Percentiles rank a stretch among this genome's conserved stretches.
phyloP scores from a whole-genome alignment of 202 grass and related monocot species.

The Dendrocalamus latiflorus region DNA sequence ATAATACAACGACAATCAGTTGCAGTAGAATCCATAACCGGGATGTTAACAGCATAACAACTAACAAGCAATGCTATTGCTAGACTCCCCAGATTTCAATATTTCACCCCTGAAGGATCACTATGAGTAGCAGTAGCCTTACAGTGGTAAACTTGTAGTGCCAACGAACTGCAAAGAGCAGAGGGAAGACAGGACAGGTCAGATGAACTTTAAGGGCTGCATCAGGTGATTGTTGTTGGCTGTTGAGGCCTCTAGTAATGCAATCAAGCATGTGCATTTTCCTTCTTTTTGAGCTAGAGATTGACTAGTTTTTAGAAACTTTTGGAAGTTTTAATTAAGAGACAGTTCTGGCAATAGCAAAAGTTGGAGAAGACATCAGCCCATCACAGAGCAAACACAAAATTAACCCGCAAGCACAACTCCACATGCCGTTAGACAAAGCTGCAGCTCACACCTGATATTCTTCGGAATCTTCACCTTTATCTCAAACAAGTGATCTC shows the following conservation, averaged over 20 bases:
- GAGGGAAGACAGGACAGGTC: background rate
- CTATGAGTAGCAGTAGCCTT: background rate
- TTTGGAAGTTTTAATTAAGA: background rate
- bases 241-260: background rate
- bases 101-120: background rate
- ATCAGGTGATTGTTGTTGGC: background rate
- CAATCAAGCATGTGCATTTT: background rate
- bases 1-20: background rate
- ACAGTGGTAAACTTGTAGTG: background rate
- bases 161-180: background rate
- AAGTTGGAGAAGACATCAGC: slow-evolving; percentile 2
- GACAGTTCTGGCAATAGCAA: background rate
- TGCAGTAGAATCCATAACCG: background rate
- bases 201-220: background rate
- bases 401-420: background rate
- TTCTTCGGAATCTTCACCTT: slow-evolving; percentile 67
- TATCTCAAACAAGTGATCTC: slow-evolving; percentile 77
- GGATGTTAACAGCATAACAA: background rate
- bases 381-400: background rate
- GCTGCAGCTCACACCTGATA: slow-evolving; percentile 59
- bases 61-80: slow-evolving; percentile 1
- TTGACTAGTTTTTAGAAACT: background rate
- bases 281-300: background rate
- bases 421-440: background rate
- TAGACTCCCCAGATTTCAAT: background rate